Percentiles rank a stretch among this genome's conserved stretches.
phyloP scores from a whole-genome alignment of 352 stramenopile genomes.

The Globisporangium perplexum region DNA sequence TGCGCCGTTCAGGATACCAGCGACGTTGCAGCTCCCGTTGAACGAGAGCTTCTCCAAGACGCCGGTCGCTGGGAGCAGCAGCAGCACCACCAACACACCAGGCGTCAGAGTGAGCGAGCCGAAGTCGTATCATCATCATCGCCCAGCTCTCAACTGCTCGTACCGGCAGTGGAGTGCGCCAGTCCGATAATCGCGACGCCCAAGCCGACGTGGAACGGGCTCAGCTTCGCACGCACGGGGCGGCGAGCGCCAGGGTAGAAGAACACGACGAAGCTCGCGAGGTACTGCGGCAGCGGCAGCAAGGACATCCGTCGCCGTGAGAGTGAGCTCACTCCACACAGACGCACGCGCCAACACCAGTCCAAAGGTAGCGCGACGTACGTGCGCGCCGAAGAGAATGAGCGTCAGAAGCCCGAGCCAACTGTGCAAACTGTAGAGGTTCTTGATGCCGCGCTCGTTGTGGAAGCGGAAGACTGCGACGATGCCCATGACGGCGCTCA shows the following conservation, averaged over 20 bases:
- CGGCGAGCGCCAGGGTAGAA: conserved; percentile 64
- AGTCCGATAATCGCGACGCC: conserved; percentile 61
- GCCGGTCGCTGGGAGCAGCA: conserved; percentile 27
- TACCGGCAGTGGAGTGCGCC: conserved; percentile 52
- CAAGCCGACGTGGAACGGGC: conserved; percentile 63
- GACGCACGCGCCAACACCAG: not conserved
- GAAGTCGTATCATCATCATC: too few species aligned
- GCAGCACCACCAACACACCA: not conserved
- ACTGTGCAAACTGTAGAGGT: conserved; percentile 85
- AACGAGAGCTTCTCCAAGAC: conserved; percentile 84
- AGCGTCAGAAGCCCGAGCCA: conserved; percentile 73
- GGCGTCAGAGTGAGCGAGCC: not conserved
- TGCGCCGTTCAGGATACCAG: conserved; percentile 48
- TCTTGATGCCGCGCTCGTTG: conserved; percentile 82
- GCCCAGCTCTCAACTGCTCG: too few species aligned
- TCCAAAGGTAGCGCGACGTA: conserved; percentile 9
- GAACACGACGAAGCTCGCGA: conserved; percentile 63
- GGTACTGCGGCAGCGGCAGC: conserved; percentile 31
- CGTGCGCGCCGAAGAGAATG: conserved; percentile 44
- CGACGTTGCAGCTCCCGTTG: conserved; percentile 81
- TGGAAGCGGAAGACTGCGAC: conserved; percentile 84
- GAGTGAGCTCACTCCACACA: not conserved
- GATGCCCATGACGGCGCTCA: conserved; percentile 49
- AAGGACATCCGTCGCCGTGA: not conserved
- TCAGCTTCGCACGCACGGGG: conserved; percentile 29